A percentile compares a stretch with the other conserved stretches of the same genome.
phyloP scores from a whole-genome alignment of 371 early-diverging fungal species.

The Dinochytrium kinnereticum region DNA sequence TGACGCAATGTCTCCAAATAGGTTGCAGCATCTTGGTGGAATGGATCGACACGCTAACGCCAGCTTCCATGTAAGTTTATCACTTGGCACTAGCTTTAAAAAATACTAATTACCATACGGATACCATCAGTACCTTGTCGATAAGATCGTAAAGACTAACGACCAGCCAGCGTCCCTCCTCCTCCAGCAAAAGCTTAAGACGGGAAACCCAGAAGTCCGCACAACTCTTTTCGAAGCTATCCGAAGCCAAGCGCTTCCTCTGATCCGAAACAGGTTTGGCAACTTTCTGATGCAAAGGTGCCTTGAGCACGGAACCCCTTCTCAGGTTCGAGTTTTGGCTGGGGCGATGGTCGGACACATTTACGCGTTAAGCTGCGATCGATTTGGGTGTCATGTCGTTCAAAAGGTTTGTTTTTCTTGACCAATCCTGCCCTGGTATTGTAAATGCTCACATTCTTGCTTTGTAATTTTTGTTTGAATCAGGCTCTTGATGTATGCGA shows the following conservation, averaged over 20 bases:
- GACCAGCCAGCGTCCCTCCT: conserved; percentile 78
- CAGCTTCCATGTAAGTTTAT: conserved; percentile 18
- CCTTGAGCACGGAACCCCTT: conserved; percentile 67
- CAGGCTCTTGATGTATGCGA: conserved; percentile 69
- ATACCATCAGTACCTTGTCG: conserved; percentile 49
- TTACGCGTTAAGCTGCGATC: conserved; percentile 68
- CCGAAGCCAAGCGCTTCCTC: conserved; percentile 57
- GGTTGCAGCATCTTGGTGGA: conserved; percentile 8
- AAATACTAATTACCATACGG: neutral
- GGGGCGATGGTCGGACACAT: conserved; percentile 69
- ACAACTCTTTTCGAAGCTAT: conserved; percentile 62
- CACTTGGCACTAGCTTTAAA: too few species aligned
- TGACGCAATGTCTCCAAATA: conserved; percentile 2
- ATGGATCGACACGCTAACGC: conserved; percentile 6
- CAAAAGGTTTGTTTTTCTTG: conserved; percentile 69
- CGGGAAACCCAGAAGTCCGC: conserved; percentile 60
- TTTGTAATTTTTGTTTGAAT: too few species aligned
- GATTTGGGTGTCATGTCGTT: conserved; percentile 81
- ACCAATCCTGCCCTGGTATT: neutral
- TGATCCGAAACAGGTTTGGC: conserved; percentile 81
- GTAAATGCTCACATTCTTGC: neutral
- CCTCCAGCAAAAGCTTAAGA: conserved; percentile 73
- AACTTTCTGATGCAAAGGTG: conserved; percentile 79
- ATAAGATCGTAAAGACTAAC: conserved; percentile 71
- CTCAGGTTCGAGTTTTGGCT: conserved; percentile 64